Percentiles rank a stretch among this genome's conserved stretches.
Evolutionary conservation across 169 alveolate species (phyloP).

Genomic region (Besnoitia besnoiti): DNA sequence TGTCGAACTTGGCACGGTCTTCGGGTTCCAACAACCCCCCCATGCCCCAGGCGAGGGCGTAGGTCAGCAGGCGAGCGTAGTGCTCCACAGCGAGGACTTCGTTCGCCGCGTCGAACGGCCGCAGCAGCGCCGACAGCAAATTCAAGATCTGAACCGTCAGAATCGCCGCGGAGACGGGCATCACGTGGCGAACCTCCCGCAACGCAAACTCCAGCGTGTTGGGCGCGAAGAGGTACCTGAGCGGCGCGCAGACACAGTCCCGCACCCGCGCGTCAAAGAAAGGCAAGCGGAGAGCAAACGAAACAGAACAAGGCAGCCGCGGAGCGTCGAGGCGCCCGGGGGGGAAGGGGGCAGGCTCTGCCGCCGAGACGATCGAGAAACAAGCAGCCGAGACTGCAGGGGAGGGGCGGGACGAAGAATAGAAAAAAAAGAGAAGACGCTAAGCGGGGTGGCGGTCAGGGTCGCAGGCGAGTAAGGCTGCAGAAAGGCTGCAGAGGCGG

Average conservation of each 20-base stretch:
- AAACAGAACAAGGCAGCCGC: neutral
- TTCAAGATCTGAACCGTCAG: conserved; percentile 84
- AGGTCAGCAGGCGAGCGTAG: conserved; percentile 83
- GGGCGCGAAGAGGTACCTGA: conserved; percentile 70
- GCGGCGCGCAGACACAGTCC: neutral
- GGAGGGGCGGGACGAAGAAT: neutral
- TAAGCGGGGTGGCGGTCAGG: too few species aligned
- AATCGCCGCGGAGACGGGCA: conserved; percentile 86
- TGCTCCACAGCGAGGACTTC: conserved; percentile 78
- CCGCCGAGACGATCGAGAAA: too few species aligned
- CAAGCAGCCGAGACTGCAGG: neutral
- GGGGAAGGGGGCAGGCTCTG: too few species aligned
- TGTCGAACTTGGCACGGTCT: conserved; percentile 78
- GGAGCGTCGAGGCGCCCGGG: too few species aligned
- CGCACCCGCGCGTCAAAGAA: neutral
- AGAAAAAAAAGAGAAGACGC: neutral
- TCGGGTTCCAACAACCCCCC: conserved; percentile 92
- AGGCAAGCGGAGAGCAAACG: neutral
- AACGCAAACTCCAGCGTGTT: conserved; percentile 69
- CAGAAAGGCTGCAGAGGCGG: too few species aligned
- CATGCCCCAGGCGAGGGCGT: conserved; percentile 90
- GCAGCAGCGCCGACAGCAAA: conserved; percentile 84
- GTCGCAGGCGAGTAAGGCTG: too few species aligned
- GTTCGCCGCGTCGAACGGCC: conserved; percentile 80
- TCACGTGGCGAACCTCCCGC: conserved; percentile 84